A percentile compares a stretch with the other conserved stretches of the same genome.
phyloP scores from a whole-genome alignment of 2,329 filamentous ascomycete species.

The Dactylellina cionopaga region DNA sequence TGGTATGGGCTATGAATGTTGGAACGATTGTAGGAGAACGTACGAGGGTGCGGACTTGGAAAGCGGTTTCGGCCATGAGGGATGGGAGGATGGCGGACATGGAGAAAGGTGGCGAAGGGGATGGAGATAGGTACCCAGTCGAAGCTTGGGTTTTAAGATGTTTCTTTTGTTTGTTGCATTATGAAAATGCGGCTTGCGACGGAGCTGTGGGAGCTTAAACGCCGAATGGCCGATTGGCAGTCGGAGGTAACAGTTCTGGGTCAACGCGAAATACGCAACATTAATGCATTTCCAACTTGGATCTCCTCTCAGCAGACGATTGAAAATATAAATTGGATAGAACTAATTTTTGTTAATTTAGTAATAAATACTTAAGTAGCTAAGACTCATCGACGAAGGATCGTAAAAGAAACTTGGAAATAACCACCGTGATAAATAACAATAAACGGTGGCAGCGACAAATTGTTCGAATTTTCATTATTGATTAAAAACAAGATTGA shows the following conservation, averaged over 20 bases:
- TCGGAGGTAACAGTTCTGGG: conserved; percentile 1
- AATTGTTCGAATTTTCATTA: too few relatives aligned
- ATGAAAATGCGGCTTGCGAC: conserved; percentile 28
- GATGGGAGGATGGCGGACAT: conserved; percentile 42
- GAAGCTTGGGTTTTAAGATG: background rate
- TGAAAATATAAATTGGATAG: background rate
- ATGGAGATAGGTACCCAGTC: background rate
- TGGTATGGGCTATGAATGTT: background rate
- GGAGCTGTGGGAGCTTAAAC: conserved; percentile 11
- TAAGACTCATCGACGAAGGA: too few relatives aligned
- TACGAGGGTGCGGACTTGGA: conserved; percentile 53
- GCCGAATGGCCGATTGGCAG: conserved; percentile 3
- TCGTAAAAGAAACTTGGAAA: too few relatives aligned
- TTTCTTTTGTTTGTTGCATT: conserved; percentile 1
- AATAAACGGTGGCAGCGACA: too few relatives aligned
- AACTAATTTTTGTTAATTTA: too few relatives aligned
- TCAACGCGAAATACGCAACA: conserved; percentile 2
- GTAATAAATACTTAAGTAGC: too few relatives aligned
- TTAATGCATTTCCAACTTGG: too few relatives aligned
- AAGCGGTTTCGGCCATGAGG: conserved; percentile 51
- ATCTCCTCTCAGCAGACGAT: background rate
- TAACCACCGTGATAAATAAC: too few relatives aligned
- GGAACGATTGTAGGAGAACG: background rate
- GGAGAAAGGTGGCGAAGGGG: background rate
- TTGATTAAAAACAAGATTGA: too few relatives aligned